Base-by-base conservation (phyloP, 2,329 filamentous ascomycete genomes). In the Ophiostoma sp. region DNA sequence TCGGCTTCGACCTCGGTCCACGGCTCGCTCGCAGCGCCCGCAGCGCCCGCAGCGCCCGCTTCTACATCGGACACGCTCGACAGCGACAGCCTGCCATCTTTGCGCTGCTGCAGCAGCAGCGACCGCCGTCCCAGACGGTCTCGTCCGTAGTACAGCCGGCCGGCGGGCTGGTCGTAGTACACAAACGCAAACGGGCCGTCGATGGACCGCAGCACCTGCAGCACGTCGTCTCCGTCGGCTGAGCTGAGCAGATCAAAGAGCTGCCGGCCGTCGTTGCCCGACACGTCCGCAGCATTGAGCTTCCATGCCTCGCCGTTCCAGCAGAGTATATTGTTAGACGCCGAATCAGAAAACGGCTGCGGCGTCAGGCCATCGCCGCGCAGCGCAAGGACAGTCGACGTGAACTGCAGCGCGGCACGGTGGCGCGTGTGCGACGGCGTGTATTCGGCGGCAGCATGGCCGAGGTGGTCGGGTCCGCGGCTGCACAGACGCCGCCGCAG, bases 301-400 rank as follows among this genome's bases (percentile, higher is more conserved):
- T 85, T 89, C 95, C 95, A 99, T 0, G 93, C 94, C 76, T 99
- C 95, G 60, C 95, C 95, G 75, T 99, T 99, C 95, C 95, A 99
- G 82, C 94, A 97, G 2, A 99, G 82, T 0, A 91, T 81, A 0
- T 89, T 63, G 1, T 12, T 18, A 5, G 16, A 18, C 2, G 60
- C 40, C n/a, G 40, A n/a, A 16, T 63, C 16, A 7, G 14, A 77
- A 4, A 96, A 84, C 1, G 95, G 95, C 76, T 98, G 95, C 45
- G 79, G 76, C 6, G 88, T 86, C 65, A 95, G 76, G 71, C 85
- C 81, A 65, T 87, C 84, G 40, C 94, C 94, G 73, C 95, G 87
- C n/a, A 99, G 81, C 4, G 93, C 88, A n/a, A 98, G 85, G 0
- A 99, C 94, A 0, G 93, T 96, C 6, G 94, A 95, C 12, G 87